phyloP scores from a whole-genome alignment of 139 green algal genomes.

The Chlamydomonas incerta region DNA sequence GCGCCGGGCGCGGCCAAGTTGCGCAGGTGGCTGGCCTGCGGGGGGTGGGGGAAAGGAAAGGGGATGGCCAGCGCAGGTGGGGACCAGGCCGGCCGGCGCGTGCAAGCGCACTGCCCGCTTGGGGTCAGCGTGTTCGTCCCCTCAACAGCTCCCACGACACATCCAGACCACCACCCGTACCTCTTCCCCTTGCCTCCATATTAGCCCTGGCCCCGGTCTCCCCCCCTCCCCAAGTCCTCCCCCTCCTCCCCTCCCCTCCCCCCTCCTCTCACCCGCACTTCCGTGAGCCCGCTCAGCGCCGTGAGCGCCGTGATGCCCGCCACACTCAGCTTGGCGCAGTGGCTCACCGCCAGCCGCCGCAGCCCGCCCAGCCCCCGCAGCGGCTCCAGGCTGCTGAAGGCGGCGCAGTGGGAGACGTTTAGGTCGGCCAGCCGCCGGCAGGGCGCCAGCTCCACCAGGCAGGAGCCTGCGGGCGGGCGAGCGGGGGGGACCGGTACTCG shows the following conservation, averaged over 20 bases:
- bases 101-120: no score
- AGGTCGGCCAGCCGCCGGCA: constrained; percentile 4
- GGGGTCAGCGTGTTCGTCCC: no score
- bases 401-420: constrained; percentile 26
- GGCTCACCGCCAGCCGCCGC: neutral
- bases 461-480: constrained; percentile 5
- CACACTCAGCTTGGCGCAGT: constrained; percentile 34
- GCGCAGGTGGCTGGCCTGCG: constrained; percentile 29
- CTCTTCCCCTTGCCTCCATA: no score
- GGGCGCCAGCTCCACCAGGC: neutral
- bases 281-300: constrained; percentile 3
- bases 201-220: no score
- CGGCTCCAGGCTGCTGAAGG: constrained; percentile 18
- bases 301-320: constrained; percentile 10
- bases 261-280: neutral
- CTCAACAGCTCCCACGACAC: no score
- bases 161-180: no score
- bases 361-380: constrained; percentile 5
- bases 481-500: no score
- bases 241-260: no score
- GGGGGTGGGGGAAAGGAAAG: neutral
- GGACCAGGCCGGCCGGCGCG: no score
- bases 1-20: neutral
- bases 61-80: no score
- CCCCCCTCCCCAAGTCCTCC: no score